Conservation (phyloP, 371 early-diverging fungal genomes). For the Lichtheimia ornata region DNA sequence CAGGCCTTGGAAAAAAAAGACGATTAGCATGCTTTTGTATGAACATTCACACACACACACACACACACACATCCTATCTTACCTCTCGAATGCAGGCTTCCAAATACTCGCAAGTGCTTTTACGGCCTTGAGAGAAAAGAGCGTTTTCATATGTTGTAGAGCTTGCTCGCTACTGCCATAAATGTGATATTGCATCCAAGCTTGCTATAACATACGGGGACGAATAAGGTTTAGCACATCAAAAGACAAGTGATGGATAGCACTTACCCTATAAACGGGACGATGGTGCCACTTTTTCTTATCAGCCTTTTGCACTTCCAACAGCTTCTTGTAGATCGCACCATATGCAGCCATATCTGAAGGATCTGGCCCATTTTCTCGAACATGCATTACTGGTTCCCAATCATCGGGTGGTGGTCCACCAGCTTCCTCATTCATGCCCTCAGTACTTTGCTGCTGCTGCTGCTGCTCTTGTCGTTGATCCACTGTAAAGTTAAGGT, state of each 20-base stretch:
- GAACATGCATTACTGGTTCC: neutral
- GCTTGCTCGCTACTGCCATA: constrained; percentile 59
- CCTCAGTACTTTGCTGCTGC: neutral
- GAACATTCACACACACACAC: neutral
- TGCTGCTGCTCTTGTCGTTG: no score
- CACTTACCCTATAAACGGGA: constrained; percentile 60
- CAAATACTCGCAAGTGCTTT: constrained; percentile 64
- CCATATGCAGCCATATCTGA: constrained; percentile 37
- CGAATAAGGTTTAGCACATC: neutral
- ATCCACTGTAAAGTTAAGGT: neutral
- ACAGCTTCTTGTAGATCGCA: constrained; percentile 45
- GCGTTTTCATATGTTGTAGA: constrained; percentile 53
- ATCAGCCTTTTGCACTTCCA: constrained; percentile 51
- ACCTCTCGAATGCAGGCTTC: constrained; percentile 76
- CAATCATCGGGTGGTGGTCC: neutral
- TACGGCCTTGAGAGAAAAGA: constrained; percentile 59
- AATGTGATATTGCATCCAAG: constrained; percentile 63
- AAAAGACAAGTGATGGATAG: neutral
- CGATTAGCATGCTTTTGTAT: neutral
- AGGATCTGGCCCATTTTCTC: neutral
- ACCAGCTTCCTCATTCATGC: neutral
- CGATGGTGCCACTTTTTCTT: constrained; percentile 71
- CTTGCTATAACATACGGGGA: constrained; percentile 36
- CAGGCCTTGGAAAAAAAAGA: constrained; percentile 36
- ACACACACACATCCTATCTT: constrained; percentile 8